Evolutionary conservation across 345 rosid genomes (phyloP).

Genomic region (Microcos paniculata): DNA sequence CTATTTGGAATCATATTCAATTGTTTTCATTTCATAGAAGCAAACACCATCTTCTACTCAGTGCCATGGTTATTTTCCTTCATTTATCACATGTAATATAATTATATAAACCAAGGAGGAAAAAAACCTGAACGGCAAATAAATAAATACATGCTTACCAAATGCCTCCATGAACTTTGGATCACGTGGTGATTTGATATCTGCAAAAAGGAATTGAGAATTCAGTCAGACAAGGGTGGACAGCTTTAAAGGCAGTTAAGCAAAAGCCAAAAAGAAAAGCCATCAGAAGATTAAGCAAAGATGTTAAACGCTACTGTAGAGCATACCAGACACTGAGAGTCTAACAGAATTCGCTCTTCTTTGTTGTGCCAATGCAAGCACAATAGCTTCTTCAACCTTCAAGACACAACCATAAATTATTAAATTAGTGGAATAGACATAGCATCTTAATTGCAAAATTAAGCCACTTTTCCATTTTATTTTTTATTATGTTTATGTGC

Average conservation of each 20-base stretch:
- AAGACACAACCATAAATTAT: constrained; percentile 24
- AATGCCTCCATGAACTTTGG: constrained; percentile 79
- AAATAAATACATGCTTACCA: constrained; percentile 50
- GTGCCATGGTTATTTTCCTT: too few relatives aligned
- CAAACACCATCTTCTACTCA: neutral
- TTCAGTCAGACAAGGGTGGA: neutral
- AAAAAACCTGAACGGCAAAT: neutral
- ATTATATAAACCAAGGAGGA: neutral
- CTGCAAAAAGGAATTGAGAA: constrained; percentile 43
- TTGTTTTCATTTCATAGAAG: neutral
- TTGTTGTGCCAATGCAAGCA: constrained; percentile 70
- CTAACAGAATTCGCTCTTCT: constrained; percentile 71
- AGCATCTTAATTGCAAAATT: neutral
- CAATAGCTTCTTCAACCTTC: constrained; percentile 92
- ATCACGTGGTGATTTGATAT: constrained; percentile 79
- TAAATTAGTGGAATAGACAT: constrained; percentile 5
- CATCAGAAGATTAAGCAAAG: neutral
- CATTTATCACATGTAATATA: neutral
- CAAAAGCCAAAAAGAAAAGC: neutral
- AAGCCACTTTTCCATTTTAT: neutral
- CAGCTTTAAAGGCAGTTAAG: neutral
- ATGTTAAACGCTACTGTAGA: neutral
- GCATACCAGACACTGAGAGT: constrained; percentile 62
- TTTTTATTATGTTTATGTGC: too few relatives aligned
- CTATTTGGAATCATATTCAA: neutral